Base-by-base conservation (phyloP, 2,329 filamentous ascomycete genomes). In the Microthyrium microscopicum region DNA sequence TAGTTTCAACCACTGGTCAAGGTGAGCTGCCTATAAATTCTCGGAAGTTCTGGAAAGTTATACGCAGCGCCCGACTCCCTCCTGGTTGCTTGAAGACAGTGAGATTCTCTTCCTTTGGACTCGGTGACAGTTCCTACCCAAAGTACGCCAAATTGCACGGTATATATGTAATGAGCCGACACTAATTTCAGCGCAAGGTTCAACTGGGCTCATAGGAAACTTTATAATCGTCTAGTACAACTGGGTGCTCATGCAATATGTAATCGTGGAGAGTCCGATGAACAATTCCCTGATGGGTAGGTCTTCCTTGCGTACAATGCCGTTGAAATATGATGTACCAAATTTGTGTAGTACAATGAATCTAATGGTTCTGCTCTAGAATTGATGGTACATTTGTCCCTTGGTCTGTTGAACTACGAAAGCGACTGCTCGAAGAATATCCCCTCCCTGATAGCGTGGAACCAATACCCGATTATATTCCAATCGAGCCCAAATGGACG, bases 41-140 rank as follows among this genome's bases (percentile, higher is more conserved):
- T 3, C 66, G 73, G 27, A 60, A 58, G 2, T 85, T 98, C 49
- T 98, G 89, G 89, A 83, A 71, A 49, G 78, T 73, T 39, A 63
- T 98, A 24, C 62, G 92, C 13, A 69, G 82, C 43, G 84, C 79
- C 53, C 81, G 73, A 44, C 66, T 98, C 19, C 70, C 77, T 9
- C 64, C 73, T 3, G 70, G 68, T 12, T 85, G 76, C 45, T 60
- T 98, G 25, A 50, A 61, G 24, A 64, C 67, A 21, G 59, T 92
- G 40, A 66, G 61, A 1, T 95, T 92, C 55, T 77, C 81, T 3
- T 79, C 77, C 0, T 93, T 95, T 61, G 89, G 89, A 1, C 66
- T 95, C 1, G 89, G 89, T 1, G 89, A 98, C 54, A 93, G 80
- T 48, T 92, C 85, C 1, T 98, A 98, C 62, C 68, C 78, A 36